Conservation (phyloP, 2,329 filamentous ascomycete species). For the Fusarium papillatum region DNA sequence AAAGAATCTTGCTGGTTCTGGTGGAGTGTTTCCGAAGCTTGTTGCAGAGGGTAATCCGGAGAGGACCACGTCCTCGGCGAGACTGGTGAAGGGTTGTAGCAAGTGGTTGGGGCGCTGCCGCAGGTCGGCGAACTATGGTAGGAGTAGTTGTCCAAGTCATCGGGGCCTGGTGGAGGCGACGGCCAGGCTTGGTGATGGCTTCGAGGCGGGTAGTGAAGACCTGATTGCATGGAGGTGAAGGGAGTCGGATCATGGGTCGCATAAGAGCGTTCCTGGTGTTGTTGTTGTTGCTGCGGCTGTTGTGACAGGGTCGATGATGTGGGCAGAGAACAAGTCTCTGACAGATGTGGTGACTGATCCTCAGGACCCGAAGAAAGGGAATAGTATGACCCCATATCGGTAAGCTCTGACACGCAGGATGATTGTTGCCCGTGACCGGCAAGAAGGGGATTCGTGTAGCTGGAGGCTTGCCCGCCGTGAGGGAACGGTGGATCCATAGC, state of each 20-base stretch:
- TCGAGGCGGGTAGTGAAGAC: constrained; percentile 39
- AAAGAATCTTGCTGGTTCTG: constrained; percentile 38
- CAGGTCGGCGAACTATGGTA: constrained; percentile 50
- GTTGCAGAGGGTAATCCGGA: constrained; percentile 39
- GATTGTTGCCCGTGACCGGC: constrained; percentile 46
- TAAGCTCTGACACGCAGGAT: constrained; percentile 43
- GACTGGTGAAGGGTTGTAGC: constrained; percentile 46
- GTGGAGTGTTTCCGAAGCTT: constrained; percentile 32
- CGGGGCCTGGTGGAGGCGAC: constrained; percentile 53
- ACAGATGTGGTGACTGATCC: constrained; percentile 38
- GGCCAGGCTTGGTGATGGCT: constrained; percentile 47
- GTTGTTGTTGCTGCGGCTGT: constrained; percentile 26
- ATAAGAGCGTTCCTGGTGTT: constrained; percentile 29
- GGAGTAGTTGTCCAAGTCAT: constrained; percentile 54
- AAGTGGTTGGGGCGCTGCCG: constrained; percentile 36
- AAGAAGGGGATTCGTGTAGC: constrained; percentile 48
- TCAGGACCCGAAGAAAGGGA: constrained; percentile 38
- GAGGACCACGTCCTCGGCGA: constrained; percentile 53
- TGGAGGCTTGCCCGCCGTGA: constrained; percentile 44
- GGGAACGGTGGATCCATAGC: constrained; percentile 47
- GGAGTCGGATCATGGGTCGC: constrained; percentile 32
- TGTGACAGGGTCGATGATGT: constrained; percentile 36
- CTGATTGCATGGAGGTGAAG: constrained; percentile 40
- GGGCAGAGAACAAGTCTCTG: constrained; percentile 38
- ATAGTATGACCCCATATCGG: constrained; percentile 43